A percentile compares a stretch with the other conserved stretches of the same genome.
These are phyloP conservation scores for Hamigera avellanea DNA, from an alignment of 495 filamentous ascomycete genomes.

Conservation along the genomic window DNA sequence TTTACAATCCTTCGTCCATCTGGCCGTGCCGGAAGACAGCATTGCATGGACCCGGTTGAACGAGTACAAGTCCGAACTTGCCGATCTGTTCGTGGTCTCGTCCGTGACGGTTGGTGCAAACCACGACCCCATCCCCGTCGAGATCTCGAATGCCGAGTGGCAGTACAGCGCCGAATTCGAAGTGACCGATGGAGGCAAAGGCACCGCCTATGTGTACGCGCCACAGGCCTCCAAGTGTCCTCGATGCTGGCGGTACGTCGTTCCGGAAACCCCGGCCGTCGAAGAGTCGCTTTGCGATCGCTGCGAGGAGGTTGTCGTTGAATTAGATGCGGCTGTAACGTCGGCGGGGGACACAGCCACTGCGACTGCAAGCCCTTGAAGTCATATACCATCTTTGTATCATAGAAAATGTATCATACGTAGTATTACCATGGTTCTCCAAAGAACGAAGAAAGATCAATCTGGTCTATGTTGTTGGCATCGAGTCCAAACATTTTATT, in stretches of 20 bases:
- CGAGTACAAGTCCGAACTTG: conserved; percentile 51
- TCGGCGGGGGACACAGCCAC: too few relatives aligned
- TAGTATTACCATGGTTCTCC: background rate
- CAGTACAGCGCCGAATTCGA: conserved; percentile 44
- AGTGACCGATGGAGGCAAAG: conserved; percentile 26
- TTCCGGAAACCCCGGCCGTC: conserved; percentile 26
- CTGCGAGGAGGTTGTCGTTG: conserved; percentile 56
- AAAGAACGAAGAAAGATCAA: too few relatives aligned
- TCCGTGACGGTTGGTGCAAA: conserved; percentile 39
- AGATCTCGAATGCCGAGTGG: conserved; percentile 35
- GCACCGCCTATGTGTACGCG: conserved; percentile 51
- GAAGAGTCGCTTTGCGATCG: conserved; percentile 58
- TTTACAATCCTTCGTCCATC: conserved; percentile 54
- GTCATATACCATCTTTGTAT: background rate
- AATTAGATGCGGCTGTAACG: conserved; percentile 13
- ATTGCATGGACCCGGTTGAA: conserved; percentile 27
- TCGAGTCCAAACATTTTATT: too few relatives aligned
- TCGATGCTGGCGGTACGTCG: conserved; percentile 77
- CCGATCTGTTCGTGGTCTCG: conserved; percentile 67
- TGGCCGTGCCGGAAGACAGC: conserved; percentile 20
- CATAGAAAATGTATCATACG: background rate
- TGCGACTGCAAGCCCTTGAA: too few relatives aligned
- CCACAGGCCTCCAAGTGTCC: conserved; percentile 62
- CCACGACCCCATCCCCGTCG: conserved; percentile 13
- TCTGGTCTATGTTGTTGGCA: too few relatives aligned